Evolutionary conservation across 768 basidiomycete genomes (phyloP), one percentile per base, ranked within the genome.

Genomic region (Auriculariales sp.): DNA sequence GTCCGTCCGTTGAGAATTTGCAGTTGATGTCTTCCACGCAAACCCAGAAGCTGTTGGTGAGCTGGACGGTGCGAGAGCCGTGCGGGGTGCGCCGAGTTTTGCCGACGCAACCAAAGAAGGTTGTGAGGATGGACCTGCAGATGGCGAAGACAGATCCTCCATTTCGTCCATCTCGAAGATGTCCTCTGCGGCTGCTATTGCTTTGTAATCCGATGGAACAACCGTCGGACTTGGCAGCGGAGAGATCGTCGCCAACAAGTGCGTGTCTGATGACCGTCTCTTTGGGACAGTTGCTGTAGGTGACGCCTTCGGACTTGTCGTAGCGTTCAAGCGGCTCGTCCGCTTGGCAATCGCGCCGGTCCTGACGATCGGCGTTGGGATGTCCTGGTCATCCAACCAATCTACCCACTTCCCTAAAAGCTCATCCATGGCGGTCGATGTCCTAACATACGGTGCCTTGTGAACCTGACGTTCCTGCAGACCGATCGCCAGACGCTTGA

Each of bases 101-200:
- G n/a, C 56, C 33, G 53, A 59, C 6, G 53, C 54, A 33, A 58
- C 52, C 28, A 55, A 45, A 17, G 50, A 25, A 30, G 52, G 25
- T 17, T 56, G 48, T 2, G 57, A 49, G 1, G 57, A 54, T 28
- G 57, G 57, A 22, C 55, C 53, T 3, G 54, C 39, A 5, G 39
- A 12, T 2, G 12, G 19, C 10, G 60, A 46, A 11, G 55, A 60
- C 15, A 65, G 53, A 2, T 63, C 45, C n/a, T 78, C 79, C 3
- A 71, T 64, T 46, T 86, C 85, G 57, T 93, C 91, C 88, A 93
- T 92, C 5, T 68, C 59, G 57, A 94, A 92, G 28, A 92, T 70
- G 47, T 87, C 90, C 50, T 89, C n/a, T n/a, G n/a, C 78, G 2
- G 74, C 61, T 3, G 70, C 27, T 60, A 61, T 35, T 49, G 42